These are phyloP conservation scores for Mucor circinelloides DNA, from an alignment of 371 early-diverging fungal species.

Conservation along the genomic window DNA sequence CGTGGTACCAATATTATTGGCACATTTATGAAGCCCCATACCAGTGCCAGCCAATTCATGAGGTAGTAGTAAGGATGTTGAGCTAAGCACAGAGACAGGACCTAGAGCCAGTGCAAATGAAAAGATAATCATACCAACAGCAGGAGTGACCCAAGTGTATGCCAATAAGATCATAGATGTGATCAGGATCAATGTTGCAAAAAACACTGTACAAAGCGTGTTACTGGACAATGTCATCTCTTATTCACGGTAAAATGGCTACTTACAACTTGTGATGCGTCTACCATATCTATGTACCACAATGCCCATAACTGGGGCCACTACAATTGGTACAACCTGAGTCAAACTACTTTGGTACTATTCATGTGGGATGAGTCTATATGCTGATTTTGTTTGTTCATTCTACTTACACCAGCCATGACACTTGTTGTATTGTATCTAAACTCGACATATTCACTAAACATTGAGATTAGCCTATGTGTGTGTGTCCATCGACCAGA, in stretches of 20 bases:
- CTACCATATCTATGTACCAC: conserved; percentile 56
- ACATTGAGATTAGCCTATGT: neutral
- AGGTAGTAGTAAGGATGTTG: conserved; percentile 44
- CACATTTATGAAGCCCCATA: conserved; percentile 54
- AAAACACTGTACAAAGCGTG: conserved; percentile 24
- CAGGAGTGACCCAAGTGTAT: conserved; percentile 41
- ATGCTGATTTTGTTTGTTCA: neutral
- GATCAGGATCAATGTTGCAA: conserved; percentile 39
- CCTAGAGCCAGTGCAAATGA: conserved; percentile 49
- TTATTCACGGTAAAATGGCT: neutral
- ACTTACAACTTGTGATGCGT: conserved; percentile 43
- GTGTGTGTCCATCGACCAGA: too few relatives aligned
- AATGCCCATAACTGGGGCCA: conserved; percentile 57
- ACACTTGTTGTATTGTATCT: conserved; percentile 44
- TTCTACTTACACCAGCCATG: conserved; percentile 45
- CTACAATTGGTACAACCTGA: conserved; percentile 55
- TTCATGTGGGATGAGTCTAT: neutral
- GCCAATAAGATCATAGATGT: conserved; percentile 38
- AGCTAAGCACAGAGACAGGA: conserved; percentile 46
- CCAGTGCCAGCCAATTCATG: conserved; percentile 51
- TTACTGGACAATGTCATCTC: neutral
- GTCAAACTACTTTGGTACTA: conserved; percentile 61
- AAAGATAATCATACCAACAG: conserved; percentile 51
- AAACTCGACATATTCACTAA: conserved; percentile 49
- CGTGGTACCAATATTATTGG: conserved; percentile 53